Percentiles rank a stretch among this genome's conserved stretches.
Evolutionary conservation across 2,329 filamentous ascomycete genomes (phyloP).

Genomic region (Diplodia corticola): DNA sequence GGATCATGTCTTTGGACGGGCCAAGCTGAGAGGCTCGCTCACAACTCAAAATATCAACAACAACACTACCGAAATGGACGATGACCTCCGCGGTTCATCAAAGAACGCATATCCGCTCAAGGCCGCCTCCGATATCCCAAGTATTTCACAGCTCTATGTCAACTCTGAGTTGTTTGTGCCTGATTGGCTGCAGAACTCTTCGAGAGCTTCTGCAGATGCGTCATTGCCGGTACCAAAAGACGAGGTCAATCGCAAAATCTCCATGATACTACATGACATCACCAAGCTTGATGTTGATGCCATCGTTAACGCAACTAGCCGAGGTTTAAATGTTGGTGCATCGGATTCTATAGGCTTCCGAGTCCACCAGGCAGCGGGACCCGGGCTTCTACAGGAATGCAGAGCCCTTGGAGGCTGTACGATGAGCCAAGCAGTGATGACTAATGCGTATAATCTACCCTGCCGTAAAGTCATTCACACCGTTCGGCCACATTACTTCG

Average conservation of each 20-base stretch:
- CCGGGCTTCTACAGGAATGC: constrained; percentile 31
- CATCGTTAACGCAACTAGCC: constrained; percentile 37
- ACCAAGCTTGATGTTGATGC: constrained; percentile 37
- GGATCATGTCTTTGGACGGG: neutral
- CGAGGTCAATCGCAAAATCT: constrained; percentile 34
- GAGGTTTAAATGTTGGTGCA: constrained; percentile 24
- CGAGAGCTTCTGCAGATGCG: constrained; percentile 24
- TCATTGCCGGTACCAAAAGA: constrained; percentile 35
- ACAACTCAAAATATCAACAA: neutral
- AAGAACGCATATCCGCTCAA: constrained; percentile 17
- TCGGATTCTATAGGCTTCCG: constrained; percentile 16
- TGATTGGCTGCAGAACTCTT: constrained; percentile 26
- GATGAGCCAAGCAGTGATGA: constrained; percentile 32
- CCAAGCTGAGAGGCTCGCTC: neutral
- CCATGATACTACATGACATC: constrained; percentile 35
- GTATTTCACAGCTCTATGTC: constrained; percentile 25
- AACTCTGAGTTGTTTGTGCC: constrained; percentile 29
- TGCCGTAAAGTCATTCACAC: constrained; percentile 36
- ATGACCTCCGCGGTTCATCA: neutral
- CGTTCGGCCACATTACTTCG: constrained; percentile 31
- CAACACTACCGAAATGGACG: neutral
- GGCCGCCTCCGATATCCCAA: constrained; percentile 30
- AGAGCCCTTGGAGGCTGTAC: constrained; percentile 16
- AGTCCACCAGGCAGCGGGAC: constrained; percentile 35
- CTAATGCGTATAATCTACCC: constrained; percentile 33